These are phyloP conservation scores for Cenchrus americanus DNA, from an alignment of 176 grass and related monocot species.

Conservation along the genomic window DNA sequence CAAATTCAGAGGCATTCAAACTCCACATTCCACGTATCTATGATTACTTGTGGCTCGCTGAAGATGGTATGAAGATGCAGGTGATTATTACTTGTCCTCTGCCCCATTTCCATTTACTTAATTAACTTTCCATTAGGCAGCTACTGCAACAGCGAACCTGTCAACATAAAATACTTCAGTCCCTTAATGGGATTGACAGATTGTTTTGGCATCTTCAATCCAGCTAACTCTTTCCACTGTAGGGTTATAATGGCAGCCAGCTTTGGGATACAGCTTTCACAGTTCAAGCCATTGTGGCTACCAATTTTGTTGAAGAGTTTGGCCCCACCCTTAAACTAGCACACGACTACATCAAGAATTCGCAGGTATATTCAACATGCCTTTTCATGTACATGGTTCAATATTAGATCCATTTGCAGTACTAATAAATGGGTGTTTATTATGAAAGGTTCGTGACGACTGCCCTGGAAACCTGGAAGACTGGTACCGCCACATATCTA, in stretches of 20 bases:
- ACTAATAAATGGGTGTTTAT: constrained; percentile 28
- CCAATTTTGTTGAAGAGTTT: constrained; percentile 63
- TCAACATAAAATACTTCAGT: too few relatives aligned
- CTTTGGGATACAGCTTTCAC: constrained; percentile 85
- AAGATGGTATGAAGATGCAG: constrained; percentile 99
- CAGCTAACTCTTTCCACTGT: neutral
- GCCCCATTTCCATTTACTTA: neutral
- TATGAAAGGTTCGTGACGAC: constrained; percentile 69
- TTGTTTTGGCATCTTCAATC: constrained; percentile 11
- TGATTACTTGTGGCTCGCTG: constrained; percentile 87
- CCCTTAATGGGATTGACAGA: constrained; percentile 19
- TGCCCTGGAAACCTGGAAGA: constrained; percentile 74
- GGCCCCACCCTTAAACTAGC: constrained; percentile 62
- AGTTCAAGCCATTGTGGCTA: constrained; percentile 78
- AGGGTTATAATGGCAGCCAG: constrained; percentile 93
- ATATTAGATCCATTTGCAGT: neutral
- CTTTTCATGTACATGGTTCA: constrained; percentile 17
- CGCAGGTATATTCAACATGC: constrained; percentile 52
- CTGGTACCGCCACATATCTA: constrained; percentile 94
- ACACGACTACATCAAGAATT: constrained; percentile 70
- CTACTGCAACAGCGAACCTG: too few relatives aligned
- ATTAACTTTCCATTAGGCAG: neutral
- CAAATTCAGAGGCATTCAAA: constrained; percentile 87
- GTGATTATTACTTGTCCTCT: constrained; percentile 25
- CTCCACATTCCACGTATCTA: constrained; percentile 70